Evolutionary conservation across 257 asterid genomes (phyloP).

Genomic region (Haberlea rhodopensis): DNA sequence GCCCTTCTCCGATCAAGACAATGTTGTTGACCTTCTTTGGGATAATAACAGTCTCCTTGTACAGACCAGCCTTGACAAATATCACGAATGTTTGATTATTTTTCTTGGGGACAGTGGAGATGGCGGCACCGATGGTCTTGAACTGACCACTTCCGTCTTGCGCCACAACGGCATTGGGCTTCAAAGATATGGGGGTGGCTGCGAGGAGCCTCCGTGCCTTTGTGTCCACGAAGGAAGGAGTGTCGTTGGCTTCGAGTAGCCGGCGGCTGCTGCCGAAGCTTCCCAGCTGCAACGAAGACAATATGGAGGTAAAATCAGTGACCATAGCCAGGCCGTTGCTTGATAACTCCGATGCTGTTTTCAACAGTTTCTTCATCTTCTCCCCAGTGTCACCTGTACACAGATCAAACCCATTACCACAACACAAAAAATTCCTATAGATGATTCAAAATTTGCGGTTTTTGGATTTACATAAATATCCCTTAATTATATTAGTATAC

Average conservation of each 20-base stretch:
- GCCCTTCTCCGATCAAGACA: constrained; percentile 37
- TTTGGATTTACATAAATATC: too few species aligned
- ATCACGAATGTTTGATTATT: constrained; percentile 25
- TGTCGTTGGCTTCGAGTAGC: not conserved
- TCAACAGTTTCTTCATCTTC: constrained; percentile 53
- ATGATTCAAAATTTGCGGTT: too few species aligned
- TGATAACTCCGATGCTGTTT: constrained; percentile 41
- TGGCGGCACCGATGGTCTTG: constrained; percentile 39
- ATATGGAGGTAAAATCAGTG: constrained; percentile 32
- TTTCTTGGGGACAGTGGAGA: constrained; percentile 28
- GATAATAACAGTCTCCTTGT: constrained; percentile 28
- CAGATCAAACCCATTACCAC: not conserved
- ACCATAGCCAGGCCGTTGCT: constrained; percentile 62
- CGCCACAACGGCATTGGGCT: constrained; percentile 42
- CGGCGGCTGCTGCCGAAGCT: constrained; percentile 34
- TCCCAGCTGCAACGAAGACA: constrained; percentile 32
- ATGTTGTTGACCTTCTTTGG: constrained; percentile 23
- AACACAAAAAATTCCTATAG: too few species aligned
- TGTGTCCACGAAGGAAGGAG: constrained; percentile 13
- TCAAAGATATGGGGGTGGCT: not conserved
- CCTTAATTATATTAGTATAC: too few species aligned
- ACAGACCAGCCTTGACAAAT: constrained; percentile 37
- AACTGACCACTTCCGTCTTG: constrained; percentile 43
- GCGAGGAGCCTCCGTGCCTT: constrained; percentile 28
- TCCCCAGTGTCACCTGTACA: constrained; percentile 44